These are phyloP conservation scores for Porogramme epimiltina DNA, from an alignment of 1,284 basidiomycete species.

Conservation along the genomic window DNA sequence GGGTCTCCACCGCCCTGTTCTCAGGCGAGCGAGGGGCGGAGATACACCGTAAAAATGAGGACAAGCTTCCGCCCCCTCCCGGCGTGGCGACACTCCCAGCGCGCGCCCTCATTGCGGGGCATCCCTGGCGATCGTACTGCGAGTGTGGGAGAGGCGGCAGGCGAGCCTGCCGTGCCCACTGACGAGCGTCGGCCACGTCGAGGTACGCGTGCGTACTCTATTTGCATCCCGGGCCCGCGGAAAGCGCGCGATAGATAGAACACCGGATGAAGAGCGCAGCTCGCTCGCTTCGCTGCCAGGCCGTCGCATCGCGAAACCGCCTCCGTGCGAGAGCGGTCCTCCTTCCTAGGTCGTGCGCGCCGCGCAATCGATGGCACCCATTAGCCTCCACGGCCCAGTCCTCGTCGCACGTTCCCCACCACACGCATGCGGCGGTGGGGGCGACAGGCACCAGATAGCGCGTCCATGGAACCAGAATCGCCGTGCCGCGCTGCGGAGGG, in stretches of 20 bases:
- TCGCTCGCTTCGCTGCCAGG: background rate
- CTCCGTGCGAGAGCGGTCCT: background rate
- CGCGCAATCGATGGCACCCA: conserved; percentile 13
- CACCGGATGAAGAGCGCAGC: conserved; percentile 5
- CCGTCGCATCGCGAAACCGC: no score
- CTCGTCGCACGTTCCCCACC: conserved; percentile 14
- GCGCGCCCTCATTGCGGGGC: no score
- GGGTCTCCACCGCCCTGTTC: conserved; percentile 14
- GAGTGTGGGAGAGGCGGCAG: no score
- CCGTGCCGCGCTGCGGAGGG: conserved; percentile 1
- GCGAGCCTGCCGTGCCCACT: no score
- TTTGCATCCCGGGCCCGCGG: no score
- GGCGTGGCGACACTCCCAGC: no score
- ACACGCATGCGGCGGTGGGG: conserved; percentile 4
- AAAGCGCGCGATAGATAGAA: conserved; percentile 7
- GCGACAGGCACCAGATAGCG: conserved; percentile 13
- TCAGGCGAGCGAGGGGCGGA: conserved; percentile 17
- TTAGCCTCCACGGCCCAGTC: background rate
- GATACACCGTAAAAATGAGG: conserved; percentile 19
- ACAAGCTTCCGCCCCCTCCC: no score
- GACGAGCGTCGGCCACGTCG: no score
- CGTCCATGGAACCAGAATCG: conserved; percentile 11
- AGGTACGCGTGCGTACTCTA: no score
- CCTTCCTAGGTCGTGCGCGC: no score
- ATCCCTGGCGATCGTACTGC: no score